A percentile compares a stretch with the other conserved stretches of the same genome.
Conservation (phyloP, 208 protist species). For the Acanthamoeba pearcei region DNA sequence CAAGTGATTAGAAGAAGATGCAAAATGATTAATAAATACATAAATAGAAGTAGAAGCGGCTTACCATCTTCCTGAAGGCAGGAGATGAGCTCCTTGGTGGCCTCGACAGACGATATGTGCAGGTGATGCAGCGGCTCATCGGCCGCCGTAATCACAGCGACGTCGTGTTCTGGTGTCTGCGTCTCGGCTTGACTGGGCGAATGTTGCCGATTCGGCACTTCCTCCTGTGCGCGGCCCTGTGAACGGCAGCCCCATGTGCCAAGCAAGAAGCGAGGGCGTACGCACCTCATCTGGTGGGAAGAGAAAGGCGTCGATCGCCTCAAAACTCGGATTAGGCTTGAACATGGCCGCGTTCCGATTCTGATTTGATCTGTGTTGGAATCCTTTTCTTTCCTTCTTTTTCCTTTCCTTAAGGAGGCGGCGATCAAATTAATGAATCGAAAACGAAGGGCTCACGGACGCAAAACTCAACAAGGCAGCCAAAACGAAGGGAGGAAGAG, state of each 20-base stretch:
- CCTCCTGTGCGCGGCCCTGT: not conserved
- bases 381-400: no score
- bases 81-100: constrained; percentile 52
- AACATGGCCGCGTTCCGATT: not conserved
- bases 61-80: constrained; percentile 66
- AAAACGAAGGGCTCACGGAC: not conserved
- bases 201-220: not conserved
- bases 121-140: constrained; percentile 6
- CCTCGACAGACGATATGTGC: constrained; percentile 16
- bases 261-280: not conserved
- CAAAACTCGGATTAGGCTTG: not conserved
- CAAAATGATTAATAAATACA: not conserved
- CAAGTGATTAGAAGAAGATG: not conserved
- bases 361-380: no score
- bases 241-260: not conserved
- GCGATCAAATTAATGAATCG: not conserved
- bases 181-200: not conserved
- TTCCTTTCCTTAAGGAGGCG: not conserved
- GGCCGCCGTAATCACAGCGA: not conserved
- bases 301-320: not conserved
- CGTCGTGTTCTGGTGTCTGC: not conserved
- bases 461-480: not conserved
- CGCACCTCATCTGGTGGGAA: not conserved
- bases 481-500: not conserved
- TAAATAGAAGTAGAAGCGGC: not conserved